Evolutionary conservation across 2,329 filamentous ascomycete species (phyloP).

Genomic region (Clarireedia hainanense): DNA sequence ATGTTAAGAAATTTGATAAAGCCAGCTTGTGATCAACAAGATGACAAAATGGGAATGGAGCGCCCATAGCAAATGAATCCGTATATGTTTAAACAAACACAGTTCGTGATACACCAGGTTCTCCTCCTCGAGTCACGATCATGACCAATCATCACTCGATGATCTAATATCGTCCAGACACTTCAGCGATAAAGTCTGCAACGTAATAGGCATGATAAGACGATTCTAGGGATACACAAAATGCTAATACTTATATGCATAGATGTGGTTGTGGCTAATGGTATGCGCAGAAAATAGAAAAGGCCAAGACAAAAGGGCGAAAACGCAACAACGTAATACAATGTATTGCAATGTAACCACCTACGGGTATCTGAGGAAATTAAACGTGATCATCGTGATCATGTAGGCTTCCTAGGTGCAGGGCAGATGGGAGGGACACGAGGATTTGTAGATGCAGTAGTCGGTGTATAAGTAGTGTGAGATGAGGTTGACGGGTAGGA

Average conservation of each 20-base stretch:
- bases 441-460: constrained; percentile 3
- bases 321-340: not conserved
- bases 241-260: not conserved
- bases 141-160: not conserved
- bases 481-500: constrained; percentile 3
- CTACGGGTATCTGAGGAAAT: constrained; percentile 1
- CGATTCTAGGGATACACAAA: not conserved
- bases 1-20: not conserved
- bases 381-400: constrained; percentile 10
- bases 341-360: constrained; percentile 1
- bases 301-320: not conserved
- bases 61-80: not conserved
- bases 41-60: not conserved
- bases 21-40: not conserved
- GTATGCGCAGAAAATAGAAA: not conserved
- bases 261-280: not conserved
- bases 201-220: not conserved
- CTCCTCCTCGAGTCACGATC: not conserved
- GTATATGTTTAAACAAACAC: not conserved
- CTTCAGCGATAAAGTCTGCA: not conserved
- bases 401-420: constrained; percentile 1
- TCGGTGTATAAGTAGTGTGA: not conserved
- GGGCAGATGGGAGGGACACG: constrained; percentile 2
- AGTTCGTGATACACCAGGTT: not conserved
- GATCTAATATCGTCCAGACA: not conserved